These are phyloP conservation scores for Pseudonitzschia multistriata DNA, from an alignment of 108 stramenopile genomes.

Conservation along the genomic window DNA sequence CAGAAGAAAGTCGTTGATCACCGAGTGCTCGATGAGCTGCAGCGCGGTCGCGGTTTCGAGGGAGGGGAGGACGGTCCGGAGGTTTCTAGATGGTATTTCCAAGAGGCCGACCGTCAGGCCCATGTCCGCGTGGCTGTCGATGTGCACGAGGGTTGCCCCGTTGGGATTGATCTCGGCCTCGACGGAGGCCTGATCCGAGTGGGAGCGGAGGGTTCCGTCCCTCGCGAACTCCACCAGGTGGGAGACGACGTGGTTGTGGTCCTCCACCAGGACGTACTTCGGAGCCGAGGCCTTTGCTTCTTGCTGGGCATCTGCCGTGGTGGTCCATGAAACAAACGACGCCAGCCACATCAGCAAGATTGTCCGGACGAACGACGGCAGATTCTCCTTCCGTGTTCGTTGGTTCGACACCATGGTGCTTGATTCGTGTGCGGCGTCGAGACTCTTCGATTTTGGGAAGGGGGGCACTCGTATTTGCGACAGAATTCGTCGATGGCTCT, in stretches of 20 bases:
- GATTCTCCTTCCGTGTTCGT: too few species aligned
- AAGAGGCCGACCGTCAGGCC: not conserved
- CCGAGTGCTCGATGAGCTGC: not conserved
- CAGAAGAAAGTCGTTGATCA: conserved; percentile 7
- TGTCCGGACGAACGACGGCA: too few species aligned
- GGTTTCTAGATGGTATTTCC: not conserved
- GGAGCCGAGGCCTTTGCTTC: too few species aligned
- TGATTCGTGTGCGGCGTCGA: too few species aligned
- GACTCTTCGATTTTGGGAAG: too few species aligned
- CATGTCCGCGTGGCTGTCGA: conserved; percentile 11
- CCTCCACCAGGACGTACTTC: conserved; percentile 4
- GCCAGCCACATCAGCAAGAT: too few species aligned
- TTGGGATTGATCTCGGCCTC: not conserved
- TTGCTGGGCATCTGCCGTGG: too few species aligned
- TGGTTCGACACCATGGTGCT: too few species aligned
- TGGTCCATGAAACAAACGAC: too few species aligned
- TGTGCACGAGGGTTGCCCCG: not conserved
- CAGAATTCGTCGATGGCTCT: too few species aligned
- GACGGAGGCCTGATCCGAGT: not conserved
- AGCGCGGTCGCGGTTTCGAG: too few species aligned
- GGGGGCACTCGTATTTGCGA: too few species aligned
- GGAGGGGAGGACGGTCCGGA: not conserved
- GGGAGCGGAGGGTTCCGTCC: not conserved
- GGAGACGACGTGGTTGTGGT: not conserved
- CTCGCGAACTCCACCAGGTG: not conserved